phyloP scores from a whole-genome alignment of 1,139 yeast genomes.

The Zygoascus sp. region DNA sequence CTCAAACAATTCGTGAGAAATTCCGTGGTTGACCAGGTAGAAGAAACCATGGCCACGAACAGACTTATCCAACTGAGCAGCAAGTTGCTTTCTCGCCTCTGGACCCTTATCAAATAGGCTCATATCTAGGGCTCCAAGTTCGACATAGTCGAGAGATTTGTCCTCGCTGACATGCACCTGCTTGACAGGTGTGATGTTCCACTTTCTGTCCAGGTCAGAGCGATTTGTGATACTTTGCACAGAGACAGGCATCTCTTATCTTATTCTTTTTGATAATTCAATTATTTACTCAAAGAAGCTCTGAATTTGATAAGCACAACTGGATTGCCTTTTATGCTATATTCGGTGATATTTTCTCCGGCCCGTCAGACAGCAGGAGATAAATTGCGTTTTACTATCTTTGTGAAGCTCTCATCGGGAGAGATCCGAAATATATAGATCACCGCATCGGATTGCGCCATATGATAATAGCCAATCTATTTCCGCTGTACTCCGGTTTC shows the following conservation, averaged over 20 bases:
- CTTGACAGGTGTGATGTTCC: conserved; percentile 10
- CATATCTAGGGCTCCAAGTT: conserved; percentile 10
- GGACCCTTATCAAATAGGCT: conserved; percentile 8
- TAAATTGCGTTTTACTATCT: neutral
- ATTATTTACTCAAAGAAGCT: neutral
- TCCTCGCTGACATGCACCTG: conserved; percentile 6
- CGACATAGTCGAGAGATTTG: conserved; percentile 7
- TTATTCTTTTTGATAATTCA: neutral
- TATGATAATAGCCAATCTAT: neutral
- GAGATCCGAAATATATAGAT: neutral
- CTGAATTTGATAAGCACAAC: conserved; percentile 3
- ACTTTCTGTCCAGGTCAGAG: conserved; percentile 7
- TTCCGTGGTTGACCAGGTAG: conserved; percentile 18
- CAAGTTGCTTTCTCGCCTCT: conserved; percentile 16
- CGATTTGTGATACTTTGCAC: neutral
- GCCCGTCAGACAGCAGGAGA: neutral
- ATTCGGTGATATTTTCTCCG: neutral
- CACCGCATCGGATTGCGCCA: neutral
- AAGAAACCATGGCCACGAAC: conserved; percentile 20
- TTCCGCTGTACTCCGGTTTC: neutral
- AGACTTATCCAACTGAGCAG: conserved; percentile 15
- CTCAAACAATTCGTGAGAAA: conserved; percentile 15
- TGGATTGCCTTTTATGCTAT: neutral
- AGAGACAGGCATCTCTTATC: neutral
- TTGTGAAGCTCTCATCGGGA: neutral